These are phyloP conservation scores for Erodium texanum DNA, from an alignment of 441 rosid species.

Conservation along the genomic window DNA sequence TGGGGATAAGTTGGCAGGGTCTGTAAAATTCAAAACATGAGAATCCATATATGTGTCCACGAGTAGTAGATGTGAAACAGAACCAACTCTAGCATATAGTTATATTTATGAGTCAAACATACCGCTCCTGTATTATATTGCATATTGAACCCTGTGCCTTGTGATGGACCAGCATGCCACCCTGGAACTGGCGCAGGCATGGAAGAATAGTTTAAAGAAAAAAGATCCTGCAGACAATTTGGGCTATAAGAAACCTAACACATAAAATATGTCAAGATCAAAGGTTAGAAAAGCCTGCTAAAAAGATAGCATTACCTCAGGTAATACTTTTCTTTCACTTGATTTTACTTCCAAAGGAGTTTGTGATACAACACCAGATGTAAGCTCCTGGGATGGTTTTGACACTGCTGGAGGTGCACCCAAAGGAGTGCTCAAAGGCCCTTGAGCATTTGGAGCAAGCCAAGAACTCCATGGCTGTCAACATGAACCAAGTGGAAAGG, in stretches of 20 bases:
- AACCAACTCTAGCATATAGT: constrained; percentile 7
- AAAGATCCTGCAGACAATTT: constrained; percentile 60
- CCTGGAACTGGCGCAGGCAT: constrained; percentile 45
- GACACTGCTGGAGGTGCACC: constrained; percentile 32
- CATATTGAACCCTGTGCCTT: constrained; percentile 49
- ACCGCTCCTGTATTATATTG: constrained; percentile 58
- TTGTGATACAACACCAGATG: constrained; percentile 29
- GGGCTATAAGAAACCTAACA: background rate
- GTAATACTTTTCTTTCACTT: constrained; percentile 63
- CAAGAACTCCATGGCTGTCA: constrained; percentile 52
- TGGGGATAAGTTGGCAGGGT: constrained; percentile 45
- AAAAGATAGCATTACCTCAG: constrained; percentile 44
- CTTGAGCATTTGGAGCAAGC: constrained; percentile 35
- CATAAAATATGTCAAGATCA: background rate
- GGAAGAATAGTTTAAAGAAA: constrained; percentile 47
- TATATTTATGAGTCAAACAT: constrained; percentile 18
- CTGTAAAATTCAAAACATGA: constrained; percentile 28
- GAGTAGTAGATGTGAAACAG: constrained; percentile 8
- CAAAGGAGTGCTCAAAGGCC: constrained; percentile 30
- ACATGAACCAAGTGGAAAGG: constrained; percentile 16
- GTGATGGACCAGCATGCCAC: constrained; percentile 69
- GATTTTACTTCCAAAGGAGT: constrained; percentile 38
- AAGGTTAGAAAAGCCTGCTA: background rate
- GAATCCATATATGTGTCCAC: constrained; percentile 9
- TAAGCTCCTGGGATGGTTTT: constrained; percentile 24